Evolutionary conservation across 2,329 filamentous ascomycete genomes (phyloP).

Genomic region (Leptosphaerulina australis): DNA sequence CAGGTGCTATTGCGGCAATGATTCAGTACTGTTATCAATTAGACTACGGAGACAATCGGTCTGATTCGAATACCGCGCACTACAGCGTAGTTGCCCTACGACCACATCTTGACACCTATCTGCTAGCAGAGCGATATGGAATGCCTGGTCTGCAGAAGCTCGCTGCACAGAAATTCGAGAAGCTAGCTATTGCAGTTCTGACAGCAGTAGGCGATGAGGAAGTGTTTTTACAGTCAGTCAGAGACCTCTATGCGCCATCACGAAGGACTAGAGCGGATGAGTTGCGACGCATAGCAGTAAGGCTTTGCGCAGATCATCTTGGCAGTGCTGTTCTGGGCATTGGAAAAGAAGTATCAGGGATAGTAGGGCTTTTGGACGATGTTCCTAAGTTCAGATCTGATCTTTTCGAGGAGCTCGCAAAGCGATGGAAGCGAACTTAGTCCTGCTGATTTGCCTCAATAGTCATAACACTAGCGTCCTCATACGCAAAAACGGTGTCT

Average conservation of each 20-base stretch:
- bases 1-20: slow-evolving; percentile 42
- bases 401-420: slow-evolving; percentile 39
- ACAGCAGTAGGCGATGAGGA: slow-evolving; percentile 33
- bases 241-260: slow-evolving; percentile 34
- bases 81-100: slow-evolving; percentile 31
- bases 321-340: slow-evolving; percentile 37
- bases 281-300: slow-evolving; percentile 29
- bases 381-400: slow-evolving; percentile 39
- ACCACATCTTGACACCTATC: slow-evolving; percentile 38
- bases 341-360: slow-evolving; percentile 33
- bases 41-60: slow-evolving; percentile 36
- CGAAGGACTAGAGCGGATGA: slow-evolving; percentile 31
- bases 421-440: slow-evolving; percentile 35
- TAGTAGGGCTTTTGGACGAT: slow-evolving; percentile 40
- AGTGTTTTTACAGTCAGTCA: slow-evolving; percentile 33
- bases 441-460: no score
- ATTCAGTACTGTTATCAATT: slow-evolving; percentile 43
- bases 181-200: slow-evolving; percentile 28
- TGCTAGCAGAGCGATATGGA: slow-evolving; percentile 38
- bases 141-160: slow-evolving; percentile 34
- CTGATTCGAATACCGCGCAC: slow-evolving; percentile 24
- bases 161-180: slow-evolving; percentile 37
- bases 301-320: slow-evolving; percentile 39
- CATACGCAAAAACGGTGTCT: background rate
- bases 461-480: background rate